These are phyloP conservation scores for Sindora glabra DNA, from an alignment of 306 rosid genomes.

Conservation along the genomic window DNA sequence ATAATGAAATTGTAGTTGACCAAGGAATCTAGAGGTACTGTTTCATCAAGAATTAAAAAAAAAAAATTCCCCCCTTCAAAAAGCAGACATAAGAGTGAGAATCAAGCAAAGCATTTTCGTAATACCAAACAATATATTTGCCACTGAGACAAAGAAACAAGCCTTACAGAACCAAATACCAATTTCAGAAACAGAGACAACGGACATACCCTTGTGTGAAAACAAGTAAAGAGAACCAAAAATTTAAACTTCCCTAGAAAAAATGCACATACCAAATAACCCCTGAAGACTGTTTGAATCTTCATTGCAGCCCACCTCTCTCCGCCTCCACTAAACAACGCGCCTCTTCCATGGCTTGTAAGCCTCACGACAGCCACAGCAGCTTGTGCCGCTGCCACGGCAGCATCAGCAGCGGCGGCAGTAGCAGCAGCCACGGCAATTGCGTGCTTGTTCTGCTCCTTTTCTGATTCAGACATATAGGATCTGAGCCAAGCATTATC, in stretches of 20 bases:
- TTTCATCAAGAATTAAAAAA: conserved; percentile 39
- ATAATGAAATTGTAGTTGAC: too few relatives aligned
- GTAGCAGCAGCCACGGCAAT: conserved; percentile 97
- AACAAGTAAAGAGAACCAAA: too few relatives aligned
- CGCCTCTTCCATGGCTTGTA: conserved; percentile 56
- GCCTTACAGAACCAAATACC: neutral
- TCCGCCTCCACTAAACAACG: conserved; percentile 48
- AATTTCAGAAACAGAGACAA: conserved; percentile 6
- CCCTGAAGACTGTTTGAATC: conserved; percentile 88
- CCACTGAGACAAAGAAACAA: neutral
- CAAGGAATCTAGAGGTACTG: too few relatives aligned
- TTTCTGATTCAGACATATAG: conserved; percentile 51
- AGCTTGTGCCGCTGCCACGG: conserved; percentile 82
- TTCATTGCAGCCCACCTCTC: conserved; percentile 63
- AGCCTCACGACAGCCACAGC: conserved; percentile 86
- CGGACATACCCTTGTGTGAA: conserved; percentile 3
- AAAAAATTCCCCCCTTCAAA: conserved; percentile 16
- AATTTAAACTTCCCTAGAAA: neutral
- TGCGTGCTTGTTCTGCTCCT: conserved; percentile 81
- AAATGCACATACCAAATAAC: conserved; percentile 58
- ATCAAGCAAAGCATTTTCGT: conserved; percentile 34
- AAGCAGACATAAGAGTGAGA: conserved; percentile 38
- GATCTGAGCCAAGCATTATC: conserved; percentile 64
- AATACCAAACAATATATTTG: conserved; percentile 14
- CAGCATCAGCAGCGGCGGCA: conserved; percentile 84